Evolutionary conservation across 2,329 filamentous ascomycete species (phyloP), one percentile per base, ranked within the genome.

Genomic region (Cladobotryum mycophilum): DNA sequence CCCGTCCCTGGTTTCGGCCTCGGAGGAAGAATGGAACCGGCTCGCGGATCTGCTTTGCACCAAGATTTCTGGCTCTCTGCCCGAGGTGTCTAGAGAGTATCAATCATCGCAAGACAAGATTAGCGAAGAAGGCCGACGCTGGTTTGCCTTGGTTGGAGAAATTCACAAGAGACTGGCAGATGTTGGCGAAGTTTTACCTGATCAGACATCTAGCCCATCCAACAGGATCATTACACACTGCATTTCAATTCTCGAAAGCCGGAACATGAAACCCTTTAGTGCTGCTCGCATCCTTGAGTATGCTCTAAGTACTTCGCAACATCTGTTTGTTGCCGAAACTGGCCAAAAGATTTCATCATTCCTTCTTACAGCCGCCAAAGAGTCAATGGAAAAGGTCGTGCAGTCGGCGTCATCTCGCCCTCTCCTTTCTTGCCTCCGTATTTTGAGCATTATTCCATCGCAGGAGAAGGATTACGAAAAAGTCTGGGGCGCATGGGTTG

Each of bases 51-150:
- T 75, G 0, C 69, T 96, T n/a, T 73, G 84, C 22, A 73, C 81
- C 33, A 76, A 79, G 36, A 82, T 96, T 51, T 84, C 83, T 48
- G 80, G 81, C 5, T 95, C 89, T 0, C 76, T 88, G 5, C 89
- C 91, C 1, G 89, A 92, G 62, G 83, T 92, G 50, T 90, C 89
- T 0, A 85, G 85, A 55, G 86, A 89, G 15, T 88, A 88, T 58
- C 76, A 80, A 22, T 75, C 76, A 40, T 95, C 89, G 0, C 89
- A 96, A 63, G 76, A 81, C 46, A 73, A 74, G 38, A 76, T 95
- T 22, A 79, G 81, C 9, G 75, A 82, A 6, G 79, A 86, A 59
- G 84, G 84, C 0, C 73, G 76, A 42, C 82, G 87, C 1, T 89
- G 89, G 70, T 85, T 87, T 53, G 69, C 77, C 2, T 67, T 89